Conservation (phyloP, 2,329 filamentous ascomycete genomes). For the Scedosporium boydii region DNA sequence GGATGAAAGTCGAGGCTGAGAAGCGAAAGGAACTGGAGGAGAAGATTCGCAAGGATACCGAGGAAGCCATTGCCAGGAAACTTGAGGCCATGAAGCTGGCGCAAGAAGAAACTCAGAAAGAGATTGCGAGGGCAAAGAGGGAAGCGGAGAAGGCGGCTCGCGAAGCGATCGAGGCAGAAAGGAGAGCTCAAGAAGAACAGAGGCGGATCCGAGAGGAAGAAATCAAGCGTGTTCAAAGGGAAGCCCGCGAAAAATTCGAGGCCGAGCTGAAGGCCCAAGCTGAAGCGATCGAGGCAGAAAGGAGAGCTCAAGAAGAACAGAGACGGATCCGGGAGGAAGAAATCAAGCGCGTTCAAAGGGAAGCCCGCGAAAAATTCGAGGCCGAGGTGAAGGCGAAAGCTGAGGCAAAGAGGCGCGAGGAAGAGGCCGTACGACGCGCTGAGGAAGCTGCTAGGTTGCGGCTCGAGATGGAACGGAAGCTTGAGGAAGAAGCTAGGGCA, state of each 20-base stretch:
- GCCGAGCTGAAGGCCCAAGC: slow-evolving; percentile 33
- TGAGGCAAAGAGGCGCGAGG: neutral
- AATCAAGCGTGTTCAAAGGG: slow-evolving; percentile 19
- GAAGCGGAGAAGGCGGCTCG: slow-evolving; percentile 26
- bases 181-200: slow-evolving; percentile 24
- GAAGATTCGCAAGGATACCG: slow-evolving; percentile 35
- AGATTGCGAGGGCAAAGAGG: slow-evolving; percentile 28
- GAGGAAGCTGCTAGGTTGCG: slow-evolving; percentile 9
- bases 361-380: slow-evolving; percentile 27
- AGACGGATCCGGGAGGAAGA: slow-evolving; percentile 29
- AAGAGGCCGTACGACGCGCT: slow-evolving; percentile 17
- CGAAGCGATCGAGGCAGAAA: slow-evolving; percentile 33
- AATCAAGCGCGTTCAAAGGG: slow-evolving; percentile 19
- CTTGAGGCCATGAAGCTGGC: slow-evolving; percentile 33
- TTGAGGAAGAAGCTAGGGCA: slow-evolving; percentile 27
- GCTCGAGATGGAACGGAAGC: slow-evolving; percentile 22
- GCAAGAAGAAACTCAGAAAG: slow-evolving; percentile 28
- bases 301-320: slow-evolving; percentile 24
- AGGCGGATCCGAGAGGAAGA: slow-evolving; percentile 29
- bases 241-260: slow-evolving; percentile 27
- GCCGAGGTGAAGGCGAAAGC: slow-evolving; percentile 31
- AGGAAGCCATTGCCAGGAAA: slow-evolving; percentile 29
- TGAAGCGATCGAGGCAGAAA: slow-evolving; percentile 33
- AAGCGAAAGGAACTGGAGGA: slow-evolving; percentile 33
- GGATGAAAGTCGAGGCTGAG: slow-evolving; percentile 34